A percentile compares a stretch with the other conserved stretches of the same genome.
phyloP scores from a whole-genome alignment of 768 basidiomycete species.

The Kwoniella dendrophila region DNA sequence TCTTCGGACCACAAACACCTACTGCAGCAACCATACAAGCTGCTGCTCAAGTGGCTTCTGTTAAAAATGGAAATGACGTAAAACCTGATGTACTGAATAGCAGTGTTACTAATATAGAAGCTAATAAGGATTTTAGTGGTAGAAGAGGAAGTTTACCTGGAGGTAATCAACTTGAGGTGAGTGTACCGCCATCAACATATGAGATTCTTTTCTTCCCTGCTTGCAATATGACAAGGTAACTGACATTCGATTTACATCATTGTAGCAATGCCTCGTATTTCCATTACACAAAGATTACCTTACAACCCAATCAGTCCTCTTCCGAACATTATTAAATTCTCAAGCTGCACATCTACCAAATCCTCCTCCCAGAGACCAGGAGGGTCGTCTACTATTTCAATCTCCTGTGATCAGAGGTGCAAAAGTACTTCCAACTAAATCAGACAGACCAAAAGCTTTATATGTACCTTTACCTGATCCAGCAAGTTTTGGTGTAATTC shows the following conservation, averaged over 20 bases:
- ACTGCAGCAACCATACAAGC: constrained; percentile 4
- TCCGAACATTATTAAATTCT: constrained; percentile 66
- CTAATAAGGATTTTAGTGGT: neutral
- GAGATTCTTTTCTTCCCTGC: constrained; percentile 7
- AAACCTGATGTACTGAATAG: constrained; percentile 19
- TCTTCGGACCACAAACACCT: constrained; percentile 1
- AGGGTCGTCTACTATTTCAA: constrained; percentile 21
- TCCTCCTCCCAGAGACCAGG: constrained; percentile 9
- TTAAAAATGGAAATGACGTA: neutral
- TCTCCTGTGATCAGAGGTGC: constrained; percentile 31
- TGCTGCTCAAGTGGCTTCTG: neutral
- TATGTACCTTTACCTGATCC: constrained; percentile 54
- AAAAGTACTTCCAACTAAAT: constrained; percentile 31
- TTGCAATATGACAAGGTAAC: too few species aligned
- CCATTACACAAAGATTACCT: constrained; percentile 75
- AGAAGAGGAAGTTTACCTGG: constrained; percentile 23
- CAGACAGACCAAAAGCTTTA: constrained; percentile 33
- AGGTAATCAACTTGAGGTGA: constrained; percentile 12
- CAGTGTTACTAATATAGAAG: constrained; percentile 9
- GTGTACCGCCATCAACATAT: neutral
- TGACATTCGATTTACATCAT: neutral
- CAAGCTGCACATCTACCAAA: constrained; percentile 62
- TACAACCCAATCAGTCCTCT: constrained; percentile 68
- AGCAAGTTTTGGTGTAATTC: constrained; percentile 42
- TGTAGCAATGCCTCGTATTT: constrained; percentile 36